Base-by-base conservation (phyloP, 2,329 filamentous ascomycete genomes). In the Calonectria pteridis region DNA sequence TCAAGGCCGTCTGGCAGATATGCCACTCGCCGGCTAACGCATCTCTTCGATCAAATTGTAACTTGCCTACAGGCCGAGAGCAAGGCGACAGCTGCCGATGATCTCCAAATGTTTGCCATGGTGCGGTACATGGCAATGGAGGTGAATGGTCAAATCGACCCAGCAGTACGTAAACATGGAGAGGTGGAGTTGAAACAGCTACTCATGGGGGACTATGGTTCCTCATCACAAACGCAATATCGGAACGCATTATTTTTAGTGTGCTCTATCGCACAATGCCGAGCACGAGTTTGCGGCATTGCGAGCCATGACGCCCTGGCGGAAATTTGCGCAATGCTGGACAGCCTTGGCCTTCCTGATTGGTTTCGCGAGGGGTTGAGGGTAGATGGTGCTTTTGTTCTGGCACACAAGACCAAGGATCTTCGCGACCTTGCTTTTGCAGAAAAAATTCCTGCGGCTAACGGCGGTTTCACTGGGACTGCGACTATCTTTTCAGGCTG, bases 341-440 rank as follows among this genome's bases (percentile, higher is more conserved):
- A 84, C n/a, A 68, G 63, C 6, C 76, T 88, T 18, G 76, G 75
- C 3, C 75, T 87, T 6, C 79, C 82, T 4, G 75, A 75, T 13
- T 81, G 80, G 69, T 81, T 85, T 29, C 74, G 86, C 7, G 75
- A 80, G 35, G 84, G 82, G 26, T 80, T 91, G 40, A 84, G 84
- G 35, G 81, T 83, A 3, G 88, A 90, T 35, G 85, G 85, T 1
- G 89, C 89, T 0, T 90, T 91, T 76, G 79, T 87, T 35, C 81
- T 91, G 33, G 89, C 89, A 1, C 87, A 89, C 72, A 84, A 86
- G 67, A 91, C 88, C 18, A 87, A 87, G 68, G 87, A 90, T 75
- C 81, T 91, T 9, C 83, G 87, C 31, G 89, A 91, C 75, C 84
- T 91, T 50, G 87, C 86, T 13, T 90, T 89, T 77, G 89, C 89